Conservation (phyloP, 169 alveolate genomes). For the Ichthyophthirius multifiliis region DNA sequence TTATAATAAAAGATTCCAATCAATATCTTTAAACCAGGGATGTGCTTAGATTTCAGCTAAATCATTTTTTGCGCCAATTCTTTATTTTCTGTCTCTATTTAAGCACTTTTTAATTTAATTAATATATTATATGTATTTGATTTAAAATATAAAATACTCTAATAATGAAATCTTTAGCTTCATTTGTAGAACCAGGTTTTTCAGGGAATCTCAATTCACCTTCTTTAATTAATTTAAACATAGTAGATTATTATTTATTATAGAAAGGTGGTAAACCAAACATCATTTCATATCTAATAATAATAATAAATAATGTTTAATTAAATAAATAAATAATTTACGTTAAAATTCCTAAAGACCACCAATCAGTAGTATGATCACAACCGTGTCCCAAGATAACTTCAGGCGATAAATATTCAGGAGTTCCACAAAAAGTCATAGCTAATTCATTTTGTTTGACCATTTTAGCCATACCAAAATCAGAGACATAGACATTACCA, state of each 20-base stretch:
- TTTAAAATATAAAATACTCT: slow-evolving; percentile 9
- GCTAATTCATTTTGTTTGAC: slow-evolving; percentile 57
- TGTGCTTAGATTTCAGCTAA: too few relatives aligned
- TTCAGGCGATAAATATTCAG: slow-evolving; percentile 89
- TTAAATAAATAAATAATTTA: not conserved
- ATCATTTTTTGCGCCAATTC: too few relatives aligned
- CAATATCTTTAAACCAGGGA: too few relatives aligned
- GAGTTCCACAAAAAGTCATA: slow-evolving; percentile 85
- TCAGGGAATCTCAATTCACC: slow-evolving; percentile 69
- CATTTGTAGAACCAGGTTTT: slow-evolving; percentile 35
- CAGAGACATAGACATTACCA: slow-evolving; percentile 62
- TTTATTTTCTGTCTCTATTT: too few relatives aligned
- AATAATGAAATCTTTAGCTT: slow-evolving; percentile 47
- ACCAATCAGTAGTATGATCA: slow-evolving; percentile 82
- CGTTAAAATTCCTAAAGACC: slow-evolving; percentile 75
- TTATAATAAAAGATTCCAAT: slow-evolving; percentile 27
- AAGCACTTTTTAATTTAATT: too few relatives aligned
- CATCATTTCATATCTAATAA: slow-evolving; percentile 60
- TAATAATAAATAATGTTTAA: not conserved
- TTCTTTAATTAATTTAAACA: slow-evolving; percentile 63
- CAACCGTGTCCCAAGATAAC: slow-evolving; percentile 77
- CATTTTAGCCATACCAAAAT: slow-evolving; percentile 80
- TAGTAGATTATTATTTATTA: slow-evolving; percentile 55
- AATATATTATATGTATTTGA: not conserved
- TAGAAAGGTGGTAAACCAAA: slow-evolving; percentile 76